Base-by-base conservation (phyloP, 106 monocot genomes). In the Apostasia ramifera region DNA sequence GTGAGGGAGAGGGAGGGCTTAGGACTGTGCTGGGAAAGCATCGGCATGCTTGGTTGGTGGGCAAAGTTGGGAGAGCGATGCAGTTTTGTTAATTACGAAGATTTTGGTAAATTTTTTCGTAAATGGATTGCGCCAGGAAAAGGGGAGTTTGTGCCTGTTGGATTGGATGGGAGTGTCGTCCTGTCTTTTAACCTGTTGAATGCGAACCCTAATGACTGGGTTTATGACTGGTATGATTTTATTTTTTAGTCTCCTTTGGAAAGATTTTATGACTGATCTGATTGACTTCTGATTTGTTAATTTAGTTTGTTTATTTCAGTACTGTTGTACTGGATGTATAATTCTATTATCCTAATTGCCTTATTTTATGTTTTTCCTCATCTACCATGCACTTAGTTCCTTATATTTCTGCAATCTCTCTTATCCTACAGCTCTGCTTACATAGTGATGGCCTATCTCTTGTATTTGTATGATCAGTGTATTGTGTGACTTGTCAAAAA, bases 121-220 rank as follows among this genome's bases (percentile, higher is more conserved):
- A 70, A 87, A 76, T 15, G 85, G 87, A 53, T 40, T 37, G 45
- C 51, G 47, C 70, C 39, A 47, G 78, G 74, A 37, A 81, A 78
- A 44, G 85, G 75, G 46, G 92, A 92, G 54, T 87, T 83, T 69
- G 75, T 98, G 81, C 97, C 97, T 0, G 97, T 98, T 51, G 97
- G 97, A 6, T 85, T 83, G 13, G 97, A 98, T 72, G 97, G 97
- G 57, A 85, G 80, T 44, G 26, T 85, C 8, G 79, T 90, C 44
- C 85, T 98, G 26, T 98, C 92, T 1, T 93, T 90, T 57, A 92
- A 83, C 66, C 63, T 98, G 63, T 68, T 98, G 75, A 92, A 97
- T 92, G 82, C 97, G 37, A 68, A 90, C 68, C 97, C 97, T 0
- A 83, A 57, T 55, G 92, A 92, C 67, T 88, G 89, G 89, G 75